Conservation (phyloP, 768 basidiomycete species). For the Mycena epipterygia region DNA sequence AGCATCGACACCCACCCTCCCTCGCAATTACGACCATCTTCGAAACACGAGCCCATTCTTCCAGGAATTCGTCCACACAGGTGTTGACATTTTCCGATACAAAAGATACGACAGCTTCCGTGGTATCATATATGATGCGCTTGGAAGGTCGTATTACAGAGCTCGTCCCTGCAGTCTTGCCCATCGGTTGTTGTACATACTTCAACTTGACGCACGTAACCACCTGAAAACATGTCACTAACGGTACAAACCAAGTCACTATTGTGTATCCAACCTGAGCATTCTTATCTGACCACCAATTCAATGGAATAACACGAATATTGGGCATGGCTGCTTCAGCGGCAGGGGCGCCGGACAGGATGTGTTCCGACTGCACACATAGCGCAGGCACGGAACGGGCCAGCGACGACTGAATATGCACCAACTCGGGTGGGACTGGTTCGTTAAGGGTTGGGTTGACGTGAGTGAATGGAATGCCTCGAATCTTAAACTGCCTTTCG, state of each 20-base stretch:
- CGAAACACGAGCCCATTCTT: slow-evolving; percentile 93
- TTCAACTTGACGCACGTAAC: slow-evolving; percentile 93
- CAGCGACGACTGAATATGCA: slow-evolving; percentile 77
- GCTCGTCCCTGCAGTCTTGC: slow-evolving; percentile 73
- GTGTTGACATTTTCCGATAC: slow-evolving; percentile 88
- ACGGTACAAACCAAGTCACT: slow-evolving; percentile 10
- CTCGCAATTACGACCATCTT: slow-evolving; percentile 96
- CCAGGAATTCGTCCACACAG: slow-evolving; percentile 91
- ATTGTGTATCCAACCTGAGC: slow-evolving; percentile 69
- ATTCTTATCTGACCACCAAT: slow-evolving; percentile 91
- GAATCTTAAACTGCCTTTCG: slow-evolving; percentile 88
- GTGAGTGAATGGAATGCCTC: slow-evolving; percentile 82
- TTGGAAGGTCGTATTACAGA: slow-evolving; percentile 87
- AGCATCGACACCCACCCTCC: slow-evolving; percentile 71
- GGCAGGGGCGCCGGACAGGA: slow-evolving; percentile 86
- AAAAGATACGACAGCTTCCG: slow-evolving; percentile 91
- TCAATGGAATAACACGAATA: slow-evolving; percentile 88
- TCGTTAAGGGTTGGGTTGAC: slow-evolving; percentile 70
- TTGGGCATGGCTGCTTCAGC: slow-evolving; percentile 95
- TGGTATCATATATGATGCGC: slow-evolving; percentile 90
- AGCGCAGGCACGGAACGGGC: slow-evolving; percentile 86
- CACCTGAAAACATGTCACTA: slow-evolving; percentile 58
- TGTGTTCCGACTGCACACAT: slow-evolving; percentile 85
- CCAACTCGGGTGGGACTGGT: slow-evolving; percentile 59
- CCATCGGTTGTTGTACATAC: slow-evolving; percentile 89